Conservation (phyloP, 2,329 filamentous ascomycete species). For the Exserohilum turcica region DNA sequence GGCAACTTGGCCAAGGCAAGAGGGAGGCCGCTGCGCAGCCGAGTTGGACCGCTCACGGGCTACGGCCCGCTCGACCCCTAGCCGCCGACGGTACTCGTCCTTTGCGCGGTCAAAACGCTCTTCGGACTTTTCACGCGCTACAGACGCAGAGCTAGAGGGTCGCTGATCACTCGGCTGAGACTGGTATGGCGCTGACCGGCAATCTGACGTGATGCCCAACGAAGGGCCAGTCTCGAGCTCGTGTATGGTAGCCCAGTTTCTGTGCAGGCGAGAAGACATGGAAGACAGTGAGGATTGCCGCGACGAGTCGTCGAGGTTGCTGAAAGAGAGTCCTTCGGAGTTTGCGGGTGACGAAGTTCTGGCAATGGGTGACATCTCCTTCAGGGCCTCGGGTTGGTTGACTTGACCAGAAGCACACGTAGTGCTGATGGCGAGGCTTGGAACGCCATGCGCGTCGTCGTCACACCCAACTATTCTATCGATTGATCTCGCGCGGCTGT, state of each 20-base stretch:
- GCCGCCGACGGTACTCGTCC: conserved; percentile 47
- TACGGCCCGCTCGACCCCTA: conserved; percentile 37
- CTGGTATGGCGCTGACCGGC: conserved; percentile 6
- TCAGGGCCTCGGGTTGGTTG: conserved; percentile 57
- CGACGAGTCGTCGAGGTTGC: conserved; percentile 35
- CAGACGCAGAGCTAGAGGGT: conserved; percentile 13
- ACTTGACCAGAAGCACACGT: conserved; percentile 65
- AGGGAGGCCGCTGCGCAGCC: conserved; percentile 30
- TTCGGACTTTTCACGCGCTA: conserved; percentile 34
- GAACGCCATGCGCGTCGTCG: conserved; percentile 66
- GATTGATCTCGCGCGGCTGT: conserved; percentile 63
- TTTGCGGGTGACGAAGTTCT: conserved; percentile 52
- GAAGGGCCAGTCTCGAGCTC: conserved; percentile 32
- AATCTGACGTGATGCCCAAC: conserved; percentile 21
- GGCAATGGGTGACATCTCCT: conserved; percentile 46
- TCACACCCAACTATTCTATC: conserved; percentile 65
- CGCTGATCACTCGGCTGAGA: conserved; percentile 3
- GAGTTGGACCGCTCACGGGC: conserved; percentile 34
- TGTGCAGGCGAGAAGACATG: conserved; percentile 40
- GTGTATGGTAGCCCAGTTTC: conserved; percentile 30
- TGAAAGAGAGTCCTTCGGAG: conserved; percentile 42
- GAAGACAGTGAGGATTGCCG: conserved; percentile 50
- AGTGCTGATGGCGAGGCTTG: conserved; percentile 68
- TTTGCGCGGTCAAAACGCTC: conserved; percentile 46
- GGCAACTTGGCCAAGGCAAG: conserved; percentile 37